Percentiles rank a stretch among this genome's conserved stretches.
Conservation (phyloP, 257 asterid species). For the Linaria vulgaris region DNA sequence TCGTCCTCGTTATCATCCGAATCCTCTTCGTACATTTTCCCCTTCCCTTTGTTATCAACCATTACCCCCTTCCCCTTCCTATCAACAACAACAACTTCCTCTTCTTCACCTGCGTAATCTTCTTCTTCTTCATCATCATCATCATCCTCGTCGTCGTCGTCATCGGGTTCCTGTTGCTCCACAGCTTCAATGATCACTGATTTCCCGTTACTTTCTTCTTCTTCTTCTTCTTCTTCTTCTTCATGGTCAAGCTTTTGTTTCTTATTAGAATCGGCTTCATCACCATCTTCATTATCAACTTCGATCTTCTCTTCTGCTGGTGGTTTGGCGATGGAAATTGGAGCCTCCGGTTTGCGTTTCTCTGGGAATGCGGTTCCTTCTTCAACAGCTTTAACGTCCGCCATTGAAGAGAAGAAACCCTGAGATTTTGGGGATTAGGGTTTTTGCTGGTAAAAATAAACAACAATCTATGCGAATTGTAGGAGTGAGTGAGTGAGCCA, state of each 20-base stretch:
- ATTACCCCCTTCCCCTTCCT: conserved; percentile 42
- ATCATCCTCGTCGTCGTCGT: conserved; percentile 42
- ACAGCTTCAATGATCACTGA: conserved; percentile 16
- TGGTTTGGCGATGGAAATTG: conserved; percentile 8
- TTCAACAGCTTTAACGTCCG: conserved; percentile 3
- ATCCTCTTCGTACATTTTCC: conserved; percentile 41
- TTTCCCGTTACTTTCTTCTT: conserved; percentile 24
- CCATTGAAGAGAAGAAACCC: not conserved
- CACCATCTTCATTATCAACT: not conserved
- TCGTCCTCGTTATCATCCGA: conserved; percentile 29
- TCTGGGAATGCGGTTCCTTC: conserved; percentile 10
- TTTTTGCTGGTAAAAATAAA: not conserved
- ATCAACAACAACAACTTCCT: conserved; percentile 31
- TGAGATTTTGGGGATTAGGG: conserved; percentile 12
- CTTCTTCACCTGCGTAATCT: conserved; percentile 29
- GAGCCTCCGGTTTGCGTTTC: not conserved
- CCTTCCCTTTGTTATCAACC: conserved; percentile 42
- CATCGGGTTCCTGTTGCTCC: conserved; percentile 22
- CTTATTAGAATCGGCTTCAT: conserved; percentile 31
- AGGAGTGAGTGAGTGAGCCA: too few relatives aligned
- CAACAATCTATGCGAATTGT: too few relatives aligned
- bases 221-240: not conserved
- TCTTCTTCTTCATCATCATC: conserved; percentile 33
- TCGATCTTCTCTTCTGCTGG: conserved; percentile 22
- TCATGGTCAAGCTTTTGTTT: conserved; percentile 33